These are phyloP conservation scores for Geosmithia morbida DNA, from an alignment of 2,329 filamentous ascomycete species.

Conservation along the genomic window DNA sequence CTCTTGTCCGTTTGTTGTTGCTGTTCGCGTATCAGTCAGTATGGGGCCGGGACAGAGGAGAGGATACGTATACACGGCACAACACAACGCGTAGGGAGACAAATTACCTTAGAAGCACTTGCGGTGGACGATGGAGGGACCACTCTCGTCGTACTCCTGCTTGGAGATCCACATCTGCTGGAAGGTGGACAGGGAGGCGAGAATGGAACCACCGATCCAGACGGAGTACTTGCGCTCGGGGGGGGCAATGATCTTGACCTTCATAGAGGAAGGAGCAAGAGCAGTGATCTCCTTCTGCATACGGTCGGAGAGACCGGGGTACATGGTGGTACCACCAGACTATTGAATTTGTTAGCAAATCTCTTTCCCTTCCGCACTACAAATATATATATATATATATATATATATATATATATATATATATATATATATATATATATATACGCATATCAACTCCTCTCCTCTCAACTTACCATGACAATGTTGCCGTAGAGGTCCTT, in stretches of 20 bases:
- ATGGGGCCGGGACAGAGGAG: too few species aligned
- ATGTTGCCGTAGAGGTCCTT: slow-evolving; percentile 99
- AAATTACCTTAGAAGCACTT: slow-evolving; percentile 99
- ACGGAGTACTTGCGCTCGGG: slow-evolving; percentile 99
- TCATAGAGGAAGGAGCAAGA: slow-evolving; percentile 98
- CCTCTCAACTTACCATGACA: slow-evolving; percentile 95
- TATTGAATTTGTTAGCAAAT: slow-evolving; percentile 25
- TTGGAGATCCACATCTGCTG: slow-evolving; percentile 99
- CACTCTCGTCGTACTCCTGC: slow-evolving; percentile 99
- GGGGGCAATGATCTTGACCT: slow-evolving; percentile 99
- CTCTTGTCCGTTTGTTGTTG: slow-evolving; percentile 10
- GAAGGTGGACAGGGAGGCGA: slow-evolving; percentile 99
- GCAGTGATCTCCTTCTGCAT: slow-evolving; percentile 99
- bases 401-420: too few species aligned
- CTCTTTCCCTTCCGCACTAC: slow-evolving; percentile 1
- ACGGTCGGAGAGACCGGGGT: slow-evolving; percentile 99
- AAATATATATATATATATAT: too few species aligned
- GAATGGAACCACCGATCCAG: slow-evolving; percentile 99
- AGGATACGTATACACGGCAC: too few species aligned
- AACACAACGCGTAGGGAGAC: too few species aligned
- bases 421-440: too few species aligned
- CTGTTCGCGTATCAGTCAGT: neutral
- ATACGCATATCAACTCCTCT: too few species aligned
- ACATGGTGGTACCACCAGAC: slow-evolving; percentile 99
- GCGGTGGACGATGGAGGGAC: slow-evolving; percentile 98